Percentiles rank a stretch among this genome's conserved stretches.
Evolutionary conservation across 345 rosid genomes (phyloP).

Genomic region (Ceriops tagal): DNA sequence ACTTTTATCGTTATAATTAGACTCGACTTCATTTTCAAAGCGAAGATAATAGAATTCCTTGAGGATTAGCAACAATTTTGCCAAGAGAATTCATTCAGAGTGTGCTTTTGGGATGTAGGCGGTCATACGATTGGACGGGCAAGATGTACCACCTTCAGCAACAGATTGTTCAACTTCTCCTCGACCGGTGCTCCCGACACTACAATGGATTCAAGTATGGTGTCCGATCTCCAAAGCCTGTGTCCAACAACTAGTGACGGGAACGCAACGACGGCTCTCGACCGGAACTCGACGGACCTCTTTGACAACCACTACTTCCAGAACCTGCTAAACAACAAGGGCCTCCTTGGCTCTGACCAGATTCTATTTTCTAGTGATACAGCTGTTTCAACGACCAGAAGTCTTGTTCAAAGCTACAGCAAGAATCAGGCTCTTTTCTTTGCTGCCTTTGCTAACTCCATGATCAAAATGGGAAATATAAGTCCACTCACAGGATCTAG

Average conservation of each 20-base stretch:
- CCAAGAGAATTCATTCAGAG: too few species aligned
- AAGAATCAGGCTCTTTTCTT: slow-evolving; percentile 13
- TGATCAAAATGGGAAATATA: slow-evolving; percentile 1
- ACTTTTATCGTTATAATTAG: too few species aligned
- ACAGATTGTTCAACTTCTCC: slow-evolving; percentile 25
- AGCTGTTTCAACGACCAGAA: slow-evolving; percentile 2
- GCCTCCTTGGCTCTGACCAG: slow-evolving; percentile 25
- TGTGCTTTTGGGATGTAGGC: background rate
- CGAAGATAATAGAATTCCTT: too few species aligned
- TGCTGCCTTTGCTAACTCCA: background rate
- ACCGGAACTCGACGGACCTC: slow-evolving; percentile 23
- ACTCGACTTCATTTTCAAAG: too few species aligned
- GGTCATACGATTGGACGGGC: slow-evolving; percentile 29
- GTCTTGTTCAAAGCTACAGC: slow-evolving; percentile 17
- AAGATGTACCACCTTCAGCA: slow-evolving; percentile 27
- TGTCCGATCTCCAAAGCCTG: slow-evolving; percentile 12
- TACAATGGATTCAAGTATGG: slow-evolving; percentile 7
- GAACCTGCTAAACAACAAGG: slow-evolving; percentile 22
- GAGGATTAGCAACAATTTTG: too few species aligned
- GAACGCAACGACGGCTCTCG: slow-evolving; percentile 18
- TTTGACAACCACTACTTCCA: slow-evolving; percentile 29
- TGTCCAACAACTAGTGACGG: slow-evolving; percentile 20
- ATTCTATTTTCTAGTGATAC: slow-evolving; percentile 16
- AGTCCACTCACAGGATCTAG: slow-evolving; percentile 14
- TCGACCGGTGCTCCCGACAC: slow-evolving; percentile 16